phyloP scores from a whole-genome alignment of 495 filamentous ascomycete species.

The Sphaerosporella brunnea region DNA sequence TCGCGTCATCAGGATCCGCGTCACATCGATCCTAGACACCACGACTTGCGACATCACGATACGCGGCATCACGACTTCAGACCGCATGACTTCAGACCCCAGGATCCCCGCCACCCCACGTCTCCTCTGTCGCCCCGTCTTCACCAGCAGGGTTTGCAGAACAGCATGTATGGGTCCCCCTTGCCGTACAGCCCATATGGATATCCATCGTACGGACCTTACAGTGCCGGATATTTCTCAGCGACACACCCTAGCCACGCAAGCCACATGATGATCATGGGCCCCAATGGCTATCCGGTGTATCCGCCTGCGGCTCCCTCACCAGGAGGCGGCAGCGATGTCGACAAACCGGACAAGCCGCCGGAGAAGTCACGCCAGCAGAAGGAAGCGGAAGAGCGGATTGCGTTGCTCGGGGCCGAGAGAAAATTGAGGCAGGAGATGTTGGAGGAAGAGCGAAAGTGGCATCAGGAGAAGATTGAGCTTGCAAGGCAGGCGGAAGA shows the following conservation, averaged over 20 bases:
- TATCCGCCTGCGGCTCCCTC: constrained; percentile 15
- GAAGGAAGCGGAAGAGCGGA: constrained; percentile 18
- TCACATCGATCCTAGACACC: neutral
- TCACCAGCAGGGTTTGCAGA: constrained; percentile 1
- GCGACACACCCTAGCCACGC: constrained; percentile 7
- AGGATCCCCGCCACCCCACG: constrained; percentile 7
- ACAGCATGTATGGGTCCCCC: constrained; percentile 5
- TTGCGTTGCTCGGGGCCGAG: constrained; percentile 18
- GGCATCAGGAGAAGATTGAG: constrained; percentile 22
- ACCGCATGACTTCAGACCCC: constrained; percentile 5
- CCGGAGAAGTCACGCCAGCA: constrained; percentile 22
- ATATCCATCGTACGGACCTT: constrained; percentile 6
- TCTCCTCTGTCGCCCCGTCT: neutral
- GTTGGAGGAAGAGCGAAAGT: constrained; percentile 23
- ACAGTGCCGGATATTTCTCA: constrained; percentile 3
- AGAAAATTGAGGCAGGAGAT: constrained; percentile 23
- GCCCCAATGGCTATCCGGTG: constrained; percentile 21
- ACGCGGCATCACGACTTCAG: constrained; percentile 6
- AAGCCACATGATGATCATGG: constrained; percentile 24
- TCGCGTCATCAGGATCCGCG: constrained; percentile 9
- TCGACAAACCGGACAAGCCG: constrained; percentile 19
- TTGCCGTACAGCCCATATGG: constrained; percentile 5
- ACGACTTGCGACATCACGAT: constrained; percentile 4
- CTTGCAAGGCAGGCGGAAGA: constrained; percentile 26
- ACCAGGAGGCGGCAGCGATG: constrained; percentile 9